A percentile compares a stretch with the other conserved stretches of the same genome.
Evolutionary conservation across 768 basidiomycete genomes (phyloP).

Genomic region (Mycena sanguinolenta): DNA sequence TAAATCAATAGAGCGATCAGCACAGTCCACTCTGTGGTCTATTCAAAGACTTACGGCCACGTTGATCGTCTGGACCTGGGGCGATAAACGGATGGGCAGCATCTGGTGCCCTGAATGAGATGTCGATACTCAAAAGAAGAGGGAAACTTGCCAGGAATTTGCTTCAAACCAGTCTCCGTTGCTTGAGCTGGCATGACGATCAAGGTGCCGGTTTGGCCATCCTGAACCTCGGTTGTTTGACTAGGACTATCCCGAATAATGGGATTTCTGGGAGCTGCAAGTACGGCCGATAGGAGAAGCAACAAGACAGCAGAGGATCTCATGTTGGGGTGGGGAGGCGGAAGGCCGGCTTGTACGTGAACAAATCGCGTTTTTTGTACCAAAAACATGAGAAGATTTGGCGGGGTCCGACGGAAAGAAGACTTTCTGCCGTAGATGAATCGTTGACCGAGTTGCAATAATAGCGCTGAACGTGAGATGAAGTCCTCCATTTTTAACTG

Average conservation of each 20-base stretch:
- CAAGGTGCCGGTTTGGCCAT: conserved; percentile 31
- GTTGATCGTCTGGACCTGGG: conserved; percentile 35
- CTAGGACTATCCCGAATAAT: conserved; percentile 6
- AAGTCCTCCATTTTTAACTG: not conserved
- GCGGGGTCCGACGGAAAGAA: not conserved
- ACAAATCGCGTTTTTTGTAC: conserved; percentile 5
- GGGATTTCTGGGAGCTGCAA: not conserved
- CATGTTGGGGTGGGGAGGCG: conserved; percentile 2
- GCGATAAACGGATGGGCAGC: conserved; percentile 36
- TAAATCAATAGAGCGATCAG: not conserved
- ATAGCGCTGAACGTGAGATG: conserved; percentile 2
- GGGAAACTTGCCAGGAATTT: conserved; percentile 23
- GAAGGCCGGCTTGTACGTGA: not conserved
- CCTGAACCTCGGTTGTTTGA: conserved; percentile 30
- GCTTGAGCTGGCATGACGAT: conserved; percentile 29
- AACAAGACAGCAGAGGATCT: not conserved
- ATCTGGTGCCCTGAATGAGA: conserved; percentile 12
- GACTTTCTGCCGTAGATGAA: not conserved
- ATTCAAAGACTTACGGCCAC: conserved; percentile 29
- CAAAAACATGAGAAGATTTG: not conserved
- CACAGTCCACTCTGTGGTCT: not conserved
- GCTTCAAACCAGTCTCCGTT: conserved; percentile 33
- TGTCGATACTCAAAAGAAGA: not conserved
- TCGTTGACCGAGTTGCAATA: not conserved
- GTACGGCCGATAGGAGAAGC: conserved; percentile 8